Conservation (phyloP, 257 asterid genomes). For the Paulownia fortunei region DNA sequence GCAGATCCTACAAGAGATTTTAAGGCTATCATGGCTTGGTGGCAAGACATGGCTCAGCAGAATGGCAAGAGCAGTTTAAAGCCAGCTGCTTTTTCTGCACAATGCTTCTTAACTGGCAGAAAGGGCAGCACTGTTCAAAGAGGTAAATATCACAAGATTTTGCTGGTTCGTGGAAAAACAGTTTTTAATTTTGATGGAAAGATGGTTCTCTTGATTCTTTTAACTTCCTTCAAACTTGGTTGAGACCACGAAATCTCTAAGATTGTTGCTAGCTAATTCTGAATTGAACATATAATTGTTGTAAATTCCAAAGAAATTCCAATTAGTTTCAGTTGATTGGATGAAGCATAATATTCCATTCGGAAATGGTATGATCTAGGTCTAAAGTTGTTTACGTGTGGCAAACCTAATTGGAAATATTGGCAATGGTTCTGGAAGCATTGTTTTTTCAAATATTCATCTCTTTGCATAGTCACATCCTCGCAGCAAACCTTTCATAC, state of each 20-base stretch:
- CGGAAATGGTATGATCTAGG: neutral
- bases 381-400: neutral
- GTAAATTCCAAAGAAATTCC: neutral
- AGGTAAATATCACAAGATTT: constrained; percentile 52
- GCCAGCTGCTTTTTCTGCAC: constrained; percentile 38
- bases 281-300: neutral
- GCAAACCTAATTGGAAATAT: neutral
- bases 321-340: constrained; percentile 10
- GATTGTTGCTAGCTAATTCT: neutral
- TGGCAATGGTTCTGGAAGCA: neutral
- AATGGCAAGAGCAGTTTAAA: constrained; percentile 61
- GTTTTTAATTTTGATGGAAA: neutral
- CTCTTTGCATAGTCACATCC: neutral
- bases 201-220: neutral
- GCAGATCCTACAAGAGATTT: constrained; percentile 76
- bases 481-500: neutral
- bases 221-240: neutral
- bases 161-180: constrained; percentile 10
- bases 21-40: constrained; percentile 94
- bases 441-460: neutral
- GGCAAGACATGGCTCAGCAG: constrained; percentile 98
- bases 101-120: constrained; percentile 42
- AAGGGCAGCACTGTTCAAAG: constrained; percentile 49
- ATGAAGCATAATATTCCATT: neutral
- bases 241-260: neutral